Base-by-base conservation (phyloP, 345 rosid genomes). In the Camelina hispida region DNA sequence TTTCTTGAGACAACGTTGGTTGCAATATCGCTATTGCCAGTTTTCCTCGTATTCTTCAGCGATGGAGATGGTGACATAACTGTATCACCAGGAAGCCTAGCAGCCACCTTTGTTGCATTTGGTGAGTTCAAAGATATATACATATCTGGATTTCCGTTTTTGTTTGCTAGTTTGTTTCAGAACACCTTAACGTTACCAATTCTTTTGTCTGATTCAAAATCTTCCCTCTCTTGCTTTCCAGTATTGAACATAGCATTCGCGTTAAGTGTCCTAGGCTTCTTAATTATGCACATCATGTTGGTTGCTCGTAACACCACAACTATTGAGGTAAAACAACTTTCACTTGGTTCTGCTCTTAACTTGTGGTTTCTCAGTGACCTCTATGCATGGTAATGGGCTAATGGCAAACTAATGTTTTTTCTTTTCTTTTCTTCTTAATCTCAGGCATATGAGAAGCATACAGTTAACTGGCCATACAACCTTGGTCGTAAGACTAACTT, bases 391-490 rank as follows among this genome's bases (percentile, higher is more conserved):
- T 50, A 22, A 56, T 74, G 58, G 62, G 22, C 22, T 38, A 42
- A 30, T 53, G 32, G 43, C 28, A 18, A 58, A 40, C 57, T 72
- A n/a, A 66, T 69, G 75, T 17, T 16, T 30, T 62, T 17, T 62
- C 23, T 50, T 22, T 25, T 25, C 28, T 25, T 25, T 3, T 25
- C 28, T 32, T 32, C 5, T 32, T 32, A 0, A 25, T 69, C 57
- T 62, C 79, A 91, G 97, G 95, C 95, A 35, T 91, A 87, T 79
- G 97, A 91, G 82, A 91, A 85, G 82, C 83, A 84, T 77, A 78
- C 82, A 62, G 34, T 83, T 30, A 87, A 86, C 58, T 89, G 93
- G 95, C 87, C 80, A n/a, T 89, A 85, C 68, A 86, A 91, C 79
- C 88, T 87, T 71, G 95, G 97, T 74, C 80, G 97, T 63, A 91